Percentiles rank a stretch among this genome's conserved stretches.
These are phyloP conservation scores for Hypoxylon sp. DNA, from an alignment of 2,329 filamentous ascomycete genomes.

Conservation along the genomic window DNA sequence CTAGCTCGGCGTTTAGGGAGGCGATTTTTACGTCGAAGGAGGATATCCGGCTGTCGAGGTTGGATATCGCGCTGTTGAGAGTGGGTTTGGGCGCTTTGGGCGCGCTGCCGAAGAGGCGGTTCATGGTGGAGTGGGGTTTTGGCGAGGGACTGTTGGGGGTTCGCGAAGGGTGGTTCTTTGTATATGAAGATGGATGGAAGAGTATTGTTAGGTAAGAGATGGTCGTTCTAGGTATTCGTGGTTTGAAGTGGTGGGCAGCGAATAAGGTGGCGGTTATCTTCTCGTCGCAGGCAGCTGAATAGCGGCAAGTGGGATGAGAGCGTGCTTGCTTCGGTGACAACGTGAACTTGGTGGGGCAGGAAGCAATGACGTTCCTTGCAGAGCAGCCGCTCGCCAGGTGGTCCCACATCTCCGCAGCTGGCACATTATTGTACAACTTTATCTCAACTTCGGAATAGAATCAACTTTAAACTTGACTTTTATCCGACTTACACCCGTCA, in stretches of 20 bases:
- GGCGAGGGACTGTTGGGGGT: no score
- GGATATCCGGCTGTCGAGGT: conserved; percentile 75
- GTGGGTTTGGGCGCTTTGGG: conserved; percentile 88
- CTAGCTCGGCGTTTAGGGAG: conserved; percentile 89
- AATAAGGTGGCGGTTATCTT: conserved; percentile 3
- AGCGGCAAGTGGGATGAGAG: conserved; percentile 4
- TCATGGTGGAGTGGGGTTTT: conserved; percentile 75
- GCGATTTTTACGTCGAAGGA: conserved; percentile 95
- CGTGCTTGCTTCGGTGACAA: conserved; percentile 5
- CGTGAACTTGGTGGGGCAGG: conserved; percentile 30
- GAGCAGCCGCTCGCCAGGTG: conserved; percentile 10
- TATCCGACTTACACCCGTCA: neutral
- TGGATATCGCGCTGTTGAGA: conserved; percentile 78
- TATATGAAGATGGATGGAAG: no score
- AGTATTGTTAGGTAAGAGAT: neutral
- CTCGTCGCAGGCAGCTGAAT: conserved; percentile 30
- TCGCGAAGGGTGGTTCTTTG: neutral
- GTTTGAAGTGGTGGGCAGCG: neutral
- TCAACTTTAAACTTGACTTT: neutral
- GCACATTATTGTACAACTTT: conserved; percentile 9
- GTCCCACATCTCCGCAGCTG: neutral
- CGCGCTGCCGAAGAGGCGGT: conserved; percentile 93
- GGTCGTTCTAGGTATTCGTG: neutral
- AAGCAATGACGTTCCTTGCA: conserved; percentile 25
- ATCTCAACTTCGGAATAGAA: conserved; percentile 12